Base-by-base conservation (phyloP, 2,329 filamentous ascomycete genomes). In the Aspergillus quadrilineatus region DNA sequence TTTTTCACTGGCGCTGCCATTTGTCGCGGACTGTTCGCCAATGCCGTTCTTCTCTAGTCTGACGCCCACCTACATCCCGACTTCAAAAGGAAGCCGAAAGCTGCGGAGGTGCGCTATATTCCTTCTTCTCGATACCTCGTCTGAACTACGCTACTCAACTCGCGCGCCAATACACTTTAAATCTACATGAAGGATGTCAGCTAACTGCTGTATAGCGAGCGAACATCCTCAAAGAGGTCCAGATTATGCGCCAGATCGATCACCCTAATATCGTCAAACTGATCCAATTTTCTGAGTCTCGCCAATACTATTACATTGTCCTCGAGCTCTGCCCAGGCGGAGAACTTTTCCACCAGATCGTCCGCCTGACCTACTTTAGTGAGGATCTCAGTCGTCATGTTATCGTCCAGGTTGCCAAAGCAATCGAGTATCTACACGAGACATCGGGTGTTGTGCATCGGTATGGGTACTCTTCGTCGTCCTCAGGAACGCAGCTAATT, bases 301-400 rank as follows among this genome's bases (percentile, higher is more conserved):
- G 85, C 57, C 92, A 97, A 73, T 97, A 97, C 73, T 97, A 97
- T 77, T 99, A 95, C 78, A 97, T 99, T 65, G 87, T 99, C 43
- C 85, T 99, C 41, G 94, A 99, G 76, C 83, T 97, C 43, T 96
- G 93, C 56, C 92, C 92, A 0, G 94, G 94, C 57, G 94, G 94
- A 69, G 94, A 99, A 77, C 81, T 99, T 9, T 99, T 99, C 81
- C 94, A 99, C 74, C 93, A 97, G 73, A 97, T 99, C 66, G 94
- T 99, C 50, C 89, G 93, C 64, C 85, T 99, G 72, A 99, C 94
- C 12, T 99, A 97, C 74, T 99, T 99, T 72, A 97, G 93, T 78
- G 94, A 99, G 73, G 88, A 97, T 48, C 81, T 99, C 1, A 95
- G 92, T 52, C 84, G 94, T 63, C 94, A 97, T 73, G 93, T 97